These are phyloP conservation scores for Phlegmacium glaucopus DNA, from an alignment of 768 basidiomycete species.

Conservation along the genomic window DNA sequence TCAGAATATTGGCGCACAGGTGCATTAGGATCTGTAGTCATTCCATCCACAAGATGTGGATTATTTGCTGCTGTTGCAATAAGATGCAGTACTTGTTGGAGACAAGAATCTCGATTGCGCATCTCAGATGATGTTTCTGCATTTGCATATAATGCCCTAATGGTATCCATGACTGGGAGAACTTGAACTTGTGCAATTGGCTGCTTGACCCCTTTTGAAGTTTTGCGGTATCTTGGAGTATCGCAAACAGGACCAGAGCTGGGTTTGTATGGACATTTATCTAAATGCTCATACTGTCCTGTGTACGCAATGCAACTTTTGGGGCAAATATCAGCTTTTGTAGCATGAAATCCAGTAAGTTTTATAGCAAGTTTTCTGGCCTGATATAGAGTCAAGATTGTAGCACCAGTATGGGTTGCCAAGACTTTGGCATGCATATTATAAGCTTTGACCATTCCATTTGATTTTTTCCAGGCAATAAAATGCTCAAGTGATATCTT, in stretches of 20 bases:
- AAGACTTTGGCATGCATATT: conserved; percentile 7
- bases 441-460: conserved; percentile 9
- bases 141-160: conserved; percentile 22
- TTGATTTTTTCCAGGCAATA: conserved; percentile 9
- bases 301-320: conserved; percentile 23
- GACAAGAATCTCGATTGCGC: conserved; percentile 13
- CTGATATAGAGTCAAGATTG: conserved; percentile 3
- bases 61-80: conserved; percentile 3
- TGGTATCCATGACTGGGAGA: conserved; percentile 14
- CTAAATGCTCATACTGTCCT: conserved; percentile 9
- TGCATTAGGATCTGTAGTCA: background rate
- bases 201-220: background rate
- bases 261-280: conserved; percentile 1
- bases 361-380: conserved; percentile 3
- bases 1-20: conserved; percentile 13
- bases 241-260: background rate
- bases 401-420: background rate
- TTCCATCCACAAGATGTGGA: no score
- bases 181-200: conserved; percentile 7
- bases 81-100: conserved; percentile 13
- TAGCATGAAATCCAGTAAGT: conserved; percentile 12
- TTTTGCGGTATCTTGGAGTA: background rate
- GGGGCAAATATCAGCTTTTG: conserved; percentile 4
- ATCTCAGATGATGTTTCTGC: conserved; percentile 11
- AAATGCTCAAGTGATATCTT: conserved; percentile 9